A percentile compares a stretch with the other conserved stretches of the same genome.
These are phyloP conservation scores for Aspergillus cristatus DNA, from an alignment of 495 filamentous ascomycete species.

Conservation along the genomic window DNA sequence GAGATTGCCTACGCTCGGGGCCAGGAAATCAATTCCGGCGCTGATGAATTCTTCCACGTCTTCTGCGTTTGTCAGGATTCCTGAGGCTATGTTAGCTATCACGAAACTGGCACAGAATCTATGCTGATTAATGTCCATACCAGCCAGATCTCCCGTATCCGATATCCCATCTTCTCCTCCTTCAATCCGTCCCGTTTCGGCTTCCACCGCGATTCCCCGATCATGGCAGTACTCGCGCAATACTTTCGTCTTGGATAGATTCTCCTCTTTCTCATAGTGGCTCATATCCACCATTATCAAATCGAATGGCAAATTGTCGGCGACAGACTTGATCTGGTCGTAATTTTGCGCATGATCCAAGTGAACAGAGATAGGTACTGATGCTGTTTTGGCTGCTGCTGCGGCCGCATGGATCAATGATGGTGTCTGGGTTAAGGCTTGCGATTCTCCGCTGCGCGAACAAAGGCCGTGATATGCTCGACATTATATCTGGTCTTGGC, in stretches of 20 bases:
- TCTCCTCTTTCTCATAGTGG: constrained; percentile 66
- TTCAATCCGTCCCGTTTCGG: constrained; percentile 65
- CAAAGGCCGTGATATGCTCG: constrained; percentile 60
- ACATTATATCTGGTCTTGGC: constrained; percentile 49
- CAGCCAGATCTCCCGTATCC: constrained; percentile 59
- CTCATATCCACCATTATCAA: constrained; percentile 67
- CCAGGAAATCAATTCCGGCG: constrained; percentile 64
- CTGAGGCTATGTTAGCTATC: neutral
- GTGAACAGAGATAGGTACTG: constrained; percentile 56
- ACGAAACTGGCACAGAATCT: too few relatives aligned
- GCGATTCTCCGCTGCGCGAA: constrained; percentile 58
- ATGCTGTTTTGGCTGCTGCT: constrained; percentile 46
- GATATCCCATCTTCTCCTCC: constrained; percentile 74
- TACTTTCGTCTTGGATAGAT: constrained; percentile 51
- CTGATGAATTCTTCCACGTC: constrained; percentile 59
- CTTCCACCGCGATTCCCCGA: constrained; percentile 57
- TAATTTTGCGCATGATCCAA: constrained; percentile 58
- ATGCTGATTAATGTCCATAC: too few relatives aligned
- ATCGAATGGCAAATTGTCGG: constrained; percentile 51
- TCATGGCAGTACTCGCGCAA: constrained; percentile 56
- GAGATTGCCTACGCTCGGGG: constrained; percentile 70
- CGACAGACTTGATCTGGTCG: constrained; percentile 49
- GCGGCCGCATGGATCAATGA: constrained; percentile 46
- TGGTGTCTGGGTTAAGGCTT: constrained; percentile 50
- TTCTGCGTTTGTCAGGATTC: constrained; percentile 55